phyloP scores from a whole-genome alignment of 2,329 filamentous ascomycete genomes.

The Pestalotiopsis sp. region DNA sequence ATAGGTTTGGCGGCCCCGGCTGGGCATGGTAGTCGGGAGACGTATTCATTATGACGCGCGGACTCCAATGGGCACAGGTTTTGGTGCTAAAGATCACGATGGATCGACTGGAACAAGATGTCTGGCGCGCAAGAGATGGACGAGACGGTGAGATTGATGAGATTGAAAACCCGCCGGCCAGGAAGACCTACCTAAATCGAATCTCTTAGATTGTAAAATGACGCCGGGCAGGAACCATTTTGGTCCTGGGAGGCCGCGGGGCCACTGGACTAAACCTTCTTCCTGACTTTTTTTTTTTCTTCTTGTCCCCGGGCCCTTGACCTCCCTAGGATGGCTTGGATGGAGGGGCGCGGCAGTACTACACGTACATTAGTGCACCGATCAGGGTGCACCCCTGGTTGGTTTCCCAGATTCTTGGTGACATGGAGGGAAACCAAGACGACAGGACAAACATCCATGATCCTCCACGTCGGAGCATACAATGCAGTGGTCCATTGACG shows the following conservation, averaged over 20 bases:
- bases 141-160: background rate
- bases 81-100: background rate
- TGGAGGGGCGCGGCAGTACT: background rate
- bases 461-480: background rate
- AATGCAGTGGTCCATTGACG: background rate
- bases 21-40: background rate
- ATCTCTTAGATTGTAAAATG: background rate
- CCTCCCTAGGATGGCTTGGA: background rate
- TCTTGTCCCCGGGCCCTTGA: background rate
- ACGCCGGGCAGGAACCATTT: background rate
- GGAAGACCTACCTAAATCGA: background rate
- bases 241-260: conserved; percentile 5
- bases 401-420: background rate
- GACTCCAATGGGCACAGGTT: background rate
- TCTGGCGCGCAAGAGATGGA: background rate
- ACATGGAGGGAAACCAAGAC: background rate
- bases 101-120: background rate
- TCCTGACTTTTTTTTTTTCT: background rate
- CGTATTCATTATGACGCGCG: background rate
- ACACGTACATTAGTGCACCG: background rate
- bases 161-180: background rate
- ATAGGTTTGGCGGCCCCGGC: background rate
- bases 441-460: background rate
- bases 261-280: conserved; percentile 2
- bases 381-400: background rate